These are phyloP conservation scores for Elymus sibiricus DNA, from an alignment of 176 grass and related monocot genomes.

Conservation along the genomic window DNA sequence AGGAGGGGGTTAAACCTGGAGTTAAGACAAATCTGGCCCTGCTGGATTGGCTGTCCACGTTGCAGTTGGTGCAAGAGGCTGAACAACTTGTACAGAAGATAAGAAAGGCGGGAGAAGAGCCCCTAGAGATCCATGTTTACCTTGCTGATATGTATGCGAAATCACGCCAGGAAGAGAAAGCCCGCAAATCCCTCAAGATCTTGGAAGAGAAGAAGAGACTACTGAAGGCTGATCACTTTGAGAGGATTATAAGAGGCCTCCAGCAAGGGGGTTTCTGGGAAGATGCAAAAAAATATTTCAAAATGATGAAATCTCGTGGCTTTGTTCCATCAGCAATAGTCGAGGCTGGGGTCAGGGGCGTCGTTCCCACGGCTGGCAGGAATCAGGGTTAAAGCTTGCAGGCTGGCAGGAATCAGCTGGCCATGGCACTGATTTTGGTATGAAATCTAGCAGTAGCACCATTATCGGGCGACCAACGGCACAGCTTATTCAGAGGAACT, in stretches of 20 bases:
- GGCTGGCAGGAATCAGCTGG: background rate
- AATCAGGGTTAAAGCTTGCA: background rate
- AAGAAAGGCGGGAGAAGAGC: constrained; percentile 51
- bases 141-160: constrained; percentile 77
- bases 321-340: constrained; percentile 42
- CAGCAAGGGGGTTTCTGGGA: constrained; percentile 47
- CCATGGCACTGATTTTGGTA: background rate
- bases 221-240: constrained; percentile 63
- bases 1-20: constrained; percentile 62
- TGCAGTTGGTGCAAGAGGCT: constrained; percentile 71
- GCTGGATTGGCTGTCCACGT: constrained; percentile 65
- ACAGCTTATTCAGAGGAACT: background rate
- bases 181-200: constrained; percentile 66
- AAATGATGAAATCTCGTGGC: constrained; percentile 60
- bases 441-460: background rate
- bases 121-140: constrained; percentile 67
- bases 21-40: constrained; percentile 52
- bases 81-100: constrained; percentile 57
- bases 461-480: too few species aligned
- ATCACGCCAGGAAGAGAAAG: constrained; percentile 44
- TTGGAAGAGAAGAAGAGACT: constrained; percentile 65
- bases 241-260: constrained; percentile 62
- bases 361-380: background rate
- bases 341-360: background rate
- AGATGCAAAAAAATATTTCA: constrained; percentile 63